phyloP scores from a whole-genome alignment of 31 red algal genomes.

The Odonthalia washingtoniensis region DNA sequence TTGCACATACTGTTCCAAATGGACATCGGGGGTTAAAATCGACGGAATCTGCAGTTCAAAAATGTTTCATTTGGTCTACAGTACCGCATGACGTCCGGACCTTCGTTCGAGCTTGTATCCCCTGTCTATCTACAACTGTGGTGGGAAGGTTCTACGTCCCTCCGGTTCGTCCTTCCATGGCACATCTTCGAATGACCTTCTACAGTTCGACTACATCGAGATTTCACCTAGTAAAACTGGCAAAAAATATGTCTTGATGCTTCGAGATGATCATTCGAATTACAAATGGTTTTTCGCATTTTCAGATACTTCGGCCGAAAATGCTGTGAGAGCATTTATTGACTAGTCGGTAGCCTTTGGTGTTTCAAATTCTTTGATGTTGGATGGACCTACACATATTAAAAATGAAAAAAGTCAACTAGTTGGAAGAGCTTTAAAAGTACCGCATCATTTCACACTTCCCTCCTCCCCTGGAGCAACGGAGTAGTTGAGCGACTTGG shows the following conservation, averaged over 20 bases:
- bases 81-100: not conserved
- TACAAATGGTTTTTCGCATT: not conserved
- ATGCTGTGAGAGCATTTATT: not conserved
- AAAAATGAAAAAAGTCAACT: slow-evolving; percentile 18
- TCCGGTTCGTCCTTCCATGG: not conserved
- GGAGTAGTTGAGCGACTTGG: slow-evolving; percentile 14
- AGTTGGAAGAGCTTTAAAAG: not conserved
- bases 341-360: not conserved
- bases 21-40: not conserved
- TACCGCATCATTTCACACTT: slow-evolving; percentile 21
- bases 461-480: slow-evolving; percentile 20
- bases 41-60: not conserved
- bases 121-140: not conserved
- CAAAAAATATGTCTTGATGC: too few relatives aligned
- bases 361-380: not conserved
- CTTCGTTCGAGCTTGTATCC: not conserved
- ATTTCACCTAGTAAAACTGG: not conserved
- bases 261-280: too few relatives aligned
- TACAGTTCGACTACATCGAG: slow-evolving; percentile 15
- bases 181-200: not conserved
- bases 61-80: not conserved
- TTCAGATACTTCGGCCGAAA: not conserved
- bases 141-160: not conserved
- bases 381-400: slow-evolving; percentile 4
- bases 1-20: not conserved